Evolutionary conservation across 2,329 filamentous ascomycete species (phyloP), one percentile per base, ranked within the genome.

Genomic region (Penicillium sp.): DNA sequence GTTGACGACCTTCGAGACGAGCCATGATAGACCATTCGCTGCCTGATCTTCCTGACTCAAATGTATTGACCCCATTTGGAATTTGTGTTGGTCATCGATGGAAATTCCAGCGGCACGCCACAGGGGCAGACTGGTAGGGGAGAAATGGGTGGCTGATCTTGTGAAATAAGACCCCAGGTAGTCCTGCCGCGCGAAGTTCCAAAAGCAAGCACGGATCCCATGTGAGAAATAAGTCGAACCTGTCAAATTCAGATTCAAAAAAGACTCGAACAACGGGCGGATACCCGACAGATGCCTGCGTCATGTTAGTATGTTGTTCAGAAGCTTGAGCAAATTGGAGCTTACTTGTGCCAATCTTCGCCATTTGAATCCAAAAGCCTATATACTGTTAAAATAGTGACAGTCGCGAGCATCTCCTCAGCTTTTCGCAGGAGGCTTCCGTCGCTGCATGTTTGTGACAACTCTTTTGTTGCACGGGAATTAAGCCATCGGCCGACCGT

Each of bases 161-260:
- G 83, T 86, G 57, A 86, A 85, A 63, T 83, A 87, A 35, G 85
- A 84, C 54, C 82, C 81, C 11, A 86, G 73, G 72, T 86, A 85
- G 60, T 88, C 85, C 62, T 87, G 82, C 9, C 84, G 78, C 13
- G 84, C 84, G 62, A 88, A 83, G 57, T 86, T 86, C 85, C 85
- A 88, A 65, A 88, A 88, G 0, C 82, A 83, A 2, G 85, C 83
- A 62, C 76, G 77, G 14, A 83, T 76, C 3, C 77, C 83, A 66
- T 82, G 81, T 8, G 80, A 81, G 2, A 81, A 80, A 3, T 50
- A 44, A 55, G 61, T 16, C 54, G 69, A 55, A 14, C 55, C 19
- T 33, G n/a, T 47, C 4, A 31, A 51, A 54, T 64, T 33, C 23
- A 67, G 37, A 44, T 76, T 73, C 11, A 81, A 75, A 19, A 77